A percentile compares a stretch with the other conserved stretches of the same genome.
Evolutionary conservation across 75 land plant species (phyloP).

Genomic region (Cryptomeria japonica): DNA sequence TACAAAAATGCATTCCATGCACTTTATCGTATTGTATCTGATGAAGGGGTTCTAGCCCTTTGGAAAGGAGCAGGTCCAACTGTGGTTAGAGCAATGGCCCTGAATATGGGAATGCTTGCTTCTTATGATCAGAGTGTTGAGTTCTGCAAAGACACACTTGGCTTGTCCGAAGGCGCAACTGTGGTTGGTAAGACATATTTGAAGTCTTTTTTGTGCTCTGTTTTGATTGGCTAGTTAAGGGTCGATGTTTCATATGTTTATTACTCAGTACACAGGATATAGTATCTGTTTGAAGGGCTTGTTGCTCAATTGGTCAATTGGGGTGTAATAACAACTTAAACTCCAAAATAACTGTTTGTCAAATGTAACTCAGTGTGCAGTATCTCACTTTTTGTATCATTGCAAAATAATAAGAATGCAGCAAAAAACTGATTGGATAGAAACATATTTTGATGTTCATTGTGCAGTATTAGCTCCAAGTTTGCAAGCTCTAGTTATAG

Average conservation of each 20-base stretch:
- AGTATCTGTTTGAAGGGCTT: not conserved
- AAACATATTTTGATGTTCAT: not conserved
- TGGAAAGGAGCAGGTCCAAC: conserved; percentile 99
- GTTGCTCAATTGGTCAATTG: not conserved
- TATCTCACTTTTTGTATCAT: not conserved
- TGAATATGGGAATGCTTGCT: conserved; percentile 99
- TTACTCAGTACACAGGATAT: not conserved
- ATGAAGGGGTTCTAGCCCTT: conserved; percentile 92
- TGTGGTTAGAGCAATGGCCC: conserved; percentile 88
- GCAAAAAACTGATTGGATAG: not conserved
- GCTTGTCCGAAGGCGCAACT: conserved; percentile 61
- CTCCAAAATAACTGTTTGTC: not conserved
- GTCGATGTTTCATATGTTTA: not conserved
- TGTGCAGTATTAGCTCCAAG: not conserved
- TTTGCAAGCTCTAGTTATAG: not conserved
- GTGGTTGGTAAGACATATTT: conserved; percentile 61
- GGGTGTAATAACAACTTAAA: not conserved
- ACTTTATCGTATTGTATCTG: conserved; percentile 62
- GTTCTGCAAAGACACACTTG: conserved; percentile 70
- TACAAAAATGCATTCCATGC: conserved; percentile 95
- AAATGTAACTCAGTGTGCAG: not conserved
- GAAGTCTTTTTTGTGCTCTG: not conserved
- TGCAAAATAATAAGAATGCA: not conserved
- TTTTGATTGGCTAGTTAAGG: not conserved
- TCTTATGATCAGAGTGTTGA: conserved; percentile 93